Conservation (phyloP, 345 rosid species). For the Trapa incisa region DNA sequence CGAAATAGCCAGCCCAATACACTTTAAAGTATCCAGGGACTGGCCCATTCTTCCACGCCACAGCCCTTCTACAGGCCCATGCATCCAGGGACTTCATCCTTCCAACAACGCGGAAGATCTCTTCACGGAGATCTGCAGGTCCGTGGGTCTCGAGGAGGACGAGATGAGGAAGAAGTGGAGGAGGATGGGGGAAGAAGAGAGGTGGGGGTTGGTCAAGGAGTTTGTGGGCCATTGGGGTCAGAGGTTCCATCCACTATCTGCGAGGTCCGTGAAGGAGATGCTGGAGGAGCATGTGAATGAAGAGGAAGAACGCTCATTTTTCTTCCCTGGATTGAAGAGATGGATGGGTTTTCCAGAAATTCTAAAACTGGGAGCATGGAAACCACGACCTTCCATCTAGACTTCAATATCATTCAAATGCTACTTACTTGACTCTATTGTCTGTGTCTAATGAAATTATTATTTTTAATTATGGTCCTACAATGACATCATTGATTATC, state of each 20-base stretch:
- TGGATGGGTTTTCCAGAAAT: constrained; percentile 37
- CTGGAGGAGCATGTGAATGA: constrained; percentile 48
- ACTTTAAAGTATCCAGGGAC: no score
- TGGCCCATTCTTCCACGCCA: no score
- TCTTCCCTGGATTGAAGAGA: constrained; percentile 57
- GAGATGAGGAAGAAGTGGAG: constrained; percentile 45
- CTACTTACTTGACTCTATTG: no score
- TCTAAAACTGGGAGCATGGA: no score
- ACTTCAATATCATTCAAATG: no score
- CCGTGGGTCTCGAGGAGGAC: constrained; percentile 30
- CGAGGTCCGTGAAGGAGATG: constrained; percentile 52
- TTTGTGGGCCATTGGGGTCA: constrained; percentile 54
- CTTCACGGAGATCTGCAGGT: constrained; percentile 49
- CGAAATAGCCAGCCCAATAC: no score
- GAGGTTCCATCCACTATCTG: constrained; percentile 62
- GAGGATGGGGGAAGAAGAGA: constrained; percentile 47
- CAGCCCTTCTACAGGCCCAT: no score
- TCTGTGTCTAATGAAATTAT: no score
- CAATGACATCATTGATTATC: no score
- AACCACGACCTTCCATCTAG: no score
- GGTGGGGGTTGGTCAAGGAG: constrained; percentile 30
- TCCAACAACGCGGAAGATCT: constrained; percentile 56
- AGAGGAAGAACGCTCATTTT: constrained; percentile 13
- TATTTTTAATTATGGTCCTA: no score
- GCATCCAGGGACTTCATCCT: background rate